Conservation (phyloP, 768 basidiomycete genomes). For the Lactarius sp. region DNA sequence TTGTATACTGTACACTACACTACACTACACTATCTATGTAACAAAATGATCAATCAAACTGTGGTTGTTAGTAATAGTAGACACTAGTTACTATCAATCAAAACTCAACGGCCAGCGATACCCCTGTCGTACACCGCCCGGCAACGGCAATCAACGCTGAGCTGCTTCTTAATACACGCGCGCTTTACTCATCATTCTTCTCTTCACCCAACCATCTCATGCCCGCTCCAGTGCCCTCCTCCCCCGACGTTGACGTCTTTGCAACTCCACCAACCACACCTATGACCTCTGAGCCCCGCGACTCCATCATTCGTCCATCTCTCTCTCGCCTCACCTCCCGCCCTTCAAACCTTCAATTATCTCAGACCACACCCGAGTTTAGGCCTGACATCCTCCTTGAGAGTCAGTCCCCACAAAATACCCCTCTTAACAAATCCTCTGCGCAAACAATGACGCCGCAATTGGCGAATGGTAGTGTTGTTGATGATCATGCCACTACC, state of each 20-base stretch:
- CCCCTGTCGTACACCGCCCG: not conserved
- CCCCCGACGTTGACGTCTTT: slow-evolving; percentile 38
- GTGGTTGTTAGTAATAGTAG: too few relatives aligned
- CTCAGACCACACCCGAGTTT: slow-evolving; percentile 32
- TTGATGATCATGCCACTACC: not conserved
- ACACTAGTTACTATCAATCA: too few relatives aligned
- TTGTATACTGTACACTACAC: too few relatives aligned
- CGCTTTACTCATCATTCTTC: not conserved
- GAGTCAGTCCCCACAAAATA: slow-evolving; percentile 31
- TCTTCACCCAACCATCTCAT: not conserved
- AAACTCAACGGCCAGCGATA: not conserved
- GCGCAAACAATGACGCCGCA: not conserved
- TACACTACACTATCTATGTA: too few relatives aligned
- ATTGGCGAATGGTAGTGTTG: not conserved
- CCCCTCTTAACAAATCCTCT: not conserved
- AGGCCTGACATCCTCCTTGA: slow-evolving; percentile 37
- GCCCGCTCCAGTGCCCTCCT: slow-evolving; percentile 8
- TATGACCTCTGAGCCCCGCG: slow-evolving; percentile 23
- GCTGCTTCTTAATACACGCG: too few relatives aligned
- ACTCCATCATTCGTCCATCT: slow-evolving; percentile 34
- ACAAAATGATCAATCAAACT: too few relatives aligned
- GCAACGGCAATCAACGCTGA: too few relatives aligned
- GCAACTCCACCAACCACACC: slow-evolving; percentile 44
- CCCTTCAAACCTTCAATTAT: slow-evolving; percentile 36
- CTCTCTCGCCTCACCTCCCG: slow-evolving; percentile 36